phyloP scores from a whole-genome alignment of 306 rosid species.

The Pyrus pyrifolia region DNA sequence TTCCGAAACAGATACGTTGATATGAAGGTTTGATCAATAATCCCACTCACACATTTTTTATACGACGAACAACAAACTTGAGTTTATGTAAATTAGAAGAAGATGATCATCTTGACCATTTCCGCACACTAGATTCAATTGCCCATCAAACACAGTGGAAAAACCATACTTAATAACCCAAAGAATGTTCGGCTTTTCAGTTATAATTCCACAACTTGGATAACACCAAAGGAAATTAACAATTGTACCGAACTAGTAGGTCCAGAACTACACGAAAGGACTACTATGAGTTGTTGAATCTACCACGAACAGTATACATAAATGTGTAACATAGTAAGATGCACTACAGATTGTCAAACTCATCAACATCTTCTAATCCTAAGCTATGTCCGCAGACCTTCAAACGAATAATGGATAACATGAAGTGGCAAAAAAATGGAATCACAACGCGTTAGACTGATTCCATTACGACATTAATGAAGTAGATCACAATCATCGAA shows the following conservation, averaged over 20 bases:
- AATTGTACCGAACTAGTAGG: not conserved
- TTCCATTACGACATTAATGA: not conserved
- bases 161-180: not conserved
- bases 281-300: not conserved
- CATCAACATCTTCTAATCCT: not conserved
- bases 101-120: not conserved
- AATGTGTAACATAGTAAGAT: not conserved
- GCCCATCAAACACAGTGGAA: not conserved
- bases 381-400: not conserved
- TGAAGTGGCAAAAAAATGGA: not conserved
- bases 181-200: not conserved
- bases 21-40: not conserved
- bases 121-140: not conserved
- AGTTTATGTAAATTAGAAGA: not conserved
- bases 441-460: not conserved
- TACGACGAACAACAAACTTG: not conserved
- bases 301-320: not conserved
- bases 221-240: not conserved
- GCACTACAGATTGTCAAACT: not conserved
- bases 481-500: not conserved
- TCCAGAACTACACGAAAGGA: not conserved
- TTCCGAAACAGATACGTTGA: not conserved
- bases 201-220: not conserved
- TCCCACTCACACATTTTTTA: not conserved
- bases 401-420: not conserved